Conservation (phyloP, 2,329 filamentous ascomycete species). For the Epichloe scottii region DNA sequence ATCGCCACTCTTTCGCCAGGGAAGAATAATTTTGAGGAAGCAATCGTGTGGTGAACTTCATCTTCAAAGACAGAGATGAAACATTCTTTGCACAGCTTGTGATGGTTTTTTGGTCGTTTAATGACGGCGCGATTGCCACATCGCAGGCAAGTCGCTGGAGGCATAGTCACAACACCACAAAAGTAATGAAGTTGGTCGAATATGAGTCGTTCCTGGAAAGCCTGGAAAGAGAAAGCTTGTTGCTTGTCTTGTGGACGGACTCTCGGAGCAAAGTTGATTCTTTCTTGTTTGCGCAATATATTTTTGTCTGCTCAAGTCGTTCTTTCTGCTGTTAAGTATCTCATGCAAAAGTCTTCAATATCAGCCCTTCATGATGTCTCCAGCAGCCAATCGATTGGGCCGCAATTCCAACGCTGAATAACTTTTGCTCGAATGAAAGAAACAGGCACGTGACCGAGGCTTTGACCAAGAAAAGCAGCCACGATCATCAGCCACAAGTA, state of each 20-base stretch:
- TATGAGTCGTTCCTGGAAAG: background rate
- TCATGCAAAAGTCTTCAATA: background rate
- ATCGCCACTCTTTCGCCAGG: slow-evolving; percentile 83
- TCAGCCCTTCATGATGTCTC: background rate
- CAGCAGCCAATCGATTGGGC: background rate
- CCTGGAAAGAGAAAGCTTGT: background rate
- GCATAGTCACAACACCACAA: slow-evolving; percentile 39
- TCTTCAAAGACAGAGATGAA: slow-evolving; percentile 82
- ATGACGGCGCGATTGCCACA: slow-evolving; percentile 77
- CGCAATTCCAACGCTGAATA: background rate
- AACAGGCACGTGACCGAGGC: slow-evolving; percentile 2
- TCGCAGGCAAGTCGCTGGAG: slow-evolving; percentile 60
- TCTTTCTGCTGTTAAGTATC: background rate
- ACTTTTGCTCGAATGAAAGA: background rate
- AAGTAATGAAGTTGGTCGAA: background rate
- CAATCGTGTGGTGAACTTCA: slow-evolving; percentile 89
- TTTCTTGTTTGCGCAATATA: background rate
- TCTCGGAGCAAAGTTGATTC: no score
- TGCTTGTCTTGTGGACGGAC: no score
- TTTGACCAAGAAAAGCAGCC: background rate
- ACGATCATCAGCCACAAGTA: slow-evolving; percentile 6
- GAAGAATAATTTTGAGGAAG: slow-evolving; percentile 64
- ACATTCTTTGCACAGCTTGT: slow-evolving; percentile 83
- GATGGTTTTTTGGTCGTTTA: slow-evolving; percentile 85
- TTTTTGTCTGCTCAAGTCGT: background rate